These are phyloP conservation scores for Colletotrichum acutatum DNA, from an alignment of 2,329 filamentous ascomycete species.

Conservation along the genomic window DNA sequence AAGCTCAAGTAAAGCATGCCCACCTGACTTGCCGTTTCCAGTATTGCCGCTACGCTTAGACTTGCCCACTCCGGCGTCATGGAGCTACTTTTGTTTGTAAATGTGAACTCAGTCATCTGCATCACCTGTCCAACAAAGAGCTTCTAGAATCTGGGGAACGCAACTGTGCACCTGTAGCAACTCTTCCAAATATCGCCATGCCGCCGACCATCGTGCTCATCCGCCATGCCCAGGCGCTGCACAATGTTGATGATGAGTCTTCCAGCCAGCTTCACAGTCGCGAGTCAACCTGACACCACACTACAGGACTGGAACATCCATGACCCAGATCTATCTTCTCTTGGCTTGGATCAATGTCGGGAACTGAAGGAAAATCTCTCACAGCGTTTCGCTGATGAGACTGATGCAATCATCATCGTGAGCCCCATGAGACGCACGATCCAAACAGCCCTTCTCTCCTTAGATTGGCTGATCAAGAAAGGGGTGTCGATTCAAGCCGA, in stretches of 20 bases:
- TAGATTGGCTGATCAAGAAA: constrained; percentile 67
- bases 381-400: constrained; percentile 45
- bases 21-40: not conserved
- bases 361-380: constrained; percentile 55
- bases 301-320: constrained; percentile 58
- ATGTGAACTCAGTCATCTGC: not conserved
- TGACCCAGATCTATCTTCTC: constrained; percentile 62
- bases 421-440: constrained; percentile 75
- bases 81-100: not conserved
- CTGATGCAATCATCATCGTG: constrained; percentile 63
- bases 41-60: not conserved
- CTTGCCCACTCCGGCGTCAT: not conserved
- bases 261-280: not conserved
- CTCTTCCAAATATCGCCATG: constrained; percentile 49
- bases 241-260: constrained; percentile 64
- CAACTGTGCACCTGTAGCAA: not conserved
- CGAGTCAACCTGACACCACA: constrained; percentile 38
- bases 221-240: constrained; percentile 83
- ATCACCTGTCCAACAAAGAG: not conserved
- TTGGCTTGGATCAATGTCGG: constrained; percentile 61
- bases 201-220: constrained; percentile 78
- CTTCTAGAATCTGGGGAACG: not conserved
- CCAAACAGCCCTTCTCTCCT: constrained; percentile 68
- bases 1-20: not conserved
- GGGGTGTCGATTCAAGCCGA: constrained; percentile 66